phyloP scores from a whole-genome alignment of 768 basidiomycete genomes.

The Rubroboletus pulcherrimus region DNA sequence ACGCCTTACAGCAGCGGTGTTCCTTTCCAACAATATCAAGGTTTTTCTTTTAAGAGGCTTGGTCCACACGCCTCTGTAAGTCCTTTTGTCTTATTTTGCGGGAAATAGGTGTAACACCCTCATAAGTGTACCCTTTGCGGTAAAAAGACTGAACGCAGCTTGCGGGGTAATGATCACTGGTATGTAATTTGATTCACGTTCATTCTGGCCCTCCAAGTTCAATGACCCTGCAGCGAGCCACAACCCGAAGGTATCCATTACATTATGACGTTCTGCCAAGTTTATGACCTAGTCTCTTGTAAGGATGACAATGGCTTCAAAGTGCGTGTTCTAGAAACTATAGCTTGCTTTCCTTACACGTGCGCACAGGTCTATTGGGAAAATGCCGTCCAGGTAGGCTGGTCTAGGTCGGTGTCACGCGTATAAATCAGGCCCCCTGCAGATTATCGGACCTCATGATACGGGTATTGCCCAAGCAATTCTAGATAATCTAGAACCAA shows the following conservation, averaged over 20 bases:
- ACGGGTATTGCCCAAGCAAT: conserved; percentile 70
- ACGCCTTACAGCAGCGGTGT: conserved; percentile 65
- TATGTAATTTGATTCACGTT: conserved; percentile 25
- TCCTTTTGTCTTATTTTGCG: neutral
- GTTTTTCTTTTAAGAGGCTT: conserved; percentile 66
- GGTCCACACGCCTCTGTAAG: conserved; percentile 79
- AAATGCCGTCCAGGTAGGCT: conserved; percentile 72
- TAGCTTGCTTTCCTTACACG: neutral
- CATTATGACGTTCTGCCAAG: neutral
- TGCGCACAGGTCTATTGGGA: conserved; percentile 77
- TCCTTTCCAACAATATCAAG: conserved; percentile 59
- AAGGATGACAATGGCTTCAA: conserved; percentile 90
- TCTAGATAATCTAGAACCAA: conserved; percentile 53
- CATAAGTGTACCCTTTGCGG: conserved; percentile 75
- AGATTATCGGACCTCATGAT: conserved; percentile 88
- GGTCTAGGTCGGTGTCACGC: neutral
- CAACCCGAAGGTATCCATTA: conserved; percentile 70
- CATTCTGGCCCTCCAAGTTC: neutral
- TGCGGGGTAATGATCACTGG: conserved; percentile 92
- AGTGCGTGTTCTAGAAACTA: conserved; percentile 32
- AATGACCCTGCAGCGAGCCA: conserved; percentile 58
- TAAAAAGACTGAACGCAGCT: conserved; percentile 62
- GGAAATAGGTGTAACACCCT: neutral
- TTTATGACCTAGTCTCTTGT: conserved; percentile 1
- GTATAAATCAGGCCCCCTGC: conserved; percentile 1